These are phyloP conservation scores for Pelargonium australe DNA, from an alignment of 441 rosid genomes.

Conservation along the genomic window DNA sequence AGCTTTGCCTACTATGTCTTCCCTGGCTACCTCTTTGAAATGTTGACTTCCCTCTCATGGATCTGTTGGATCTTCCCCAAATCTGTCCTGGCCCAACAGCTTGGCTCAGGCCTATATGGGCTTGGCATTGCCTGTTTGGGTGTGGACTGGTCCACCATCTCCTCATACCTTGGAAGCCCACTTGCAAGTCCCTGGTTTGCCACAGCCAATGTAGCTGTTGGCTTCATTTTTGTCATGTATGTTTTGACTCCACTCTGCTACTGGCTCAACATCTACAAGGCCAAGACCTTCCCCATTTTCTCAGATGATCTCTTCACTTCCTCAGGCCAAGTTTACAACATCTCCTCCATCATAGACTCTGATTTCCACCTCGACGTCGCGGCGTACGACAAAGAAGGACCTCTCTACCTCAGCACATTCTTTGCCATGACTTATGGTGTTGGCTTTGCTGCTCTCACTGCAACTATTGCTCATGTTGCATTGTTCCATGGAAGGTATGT, in stretches of 20 bases:
- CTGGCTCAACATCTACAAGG: constrained; percentile 12
- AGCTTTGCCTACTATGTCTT: constrained; percentile 64
- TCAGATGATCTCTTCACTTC: constrained; percentile 65
- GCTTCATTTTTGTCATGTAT: neutral
- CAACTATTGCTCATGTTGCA: constrained; percentile 75
- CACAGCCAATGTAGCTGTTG: neutral
- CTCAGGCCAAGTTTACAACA: constrained; percentile 46
- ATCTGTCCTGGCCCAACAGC: constrained; percentile 70
- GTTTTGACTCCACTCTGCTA: constrained; percentile 66
- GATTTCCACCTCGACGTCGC: constrained; percentile 54
- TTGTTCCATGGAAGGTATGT: constrained; percentile 79
- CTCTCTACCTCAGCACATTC: constrained; percentile 66
- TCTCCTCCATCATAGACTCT: constrained; percentile 54
- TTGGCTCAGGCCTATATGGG: constrained; percentile 87
- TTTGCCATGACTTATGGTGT: constrained; percentile 72
- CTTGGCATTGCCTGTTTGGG: constrained; percentile 72
- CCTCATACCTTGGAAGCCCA: constrained; percentile 76
- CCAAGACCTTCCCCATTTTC: constrained; percentile 62
- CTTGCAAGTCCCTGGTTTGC: neutral
- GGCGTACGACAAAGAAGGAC: constrained; percentile 50
- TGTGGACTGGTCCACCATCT: constrained; percentile 87
- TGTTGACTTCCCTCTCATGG: constrained; percentile 75
- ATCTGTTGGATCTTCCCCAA: constrained; percentile 81
- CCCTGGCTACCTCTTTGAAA: constrained; percentile 79
- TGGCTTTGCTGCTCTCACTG: constrained; percentile 74